Conservation (phyloP, 75 land plant genomes). For the Picea glauca region DNA sequence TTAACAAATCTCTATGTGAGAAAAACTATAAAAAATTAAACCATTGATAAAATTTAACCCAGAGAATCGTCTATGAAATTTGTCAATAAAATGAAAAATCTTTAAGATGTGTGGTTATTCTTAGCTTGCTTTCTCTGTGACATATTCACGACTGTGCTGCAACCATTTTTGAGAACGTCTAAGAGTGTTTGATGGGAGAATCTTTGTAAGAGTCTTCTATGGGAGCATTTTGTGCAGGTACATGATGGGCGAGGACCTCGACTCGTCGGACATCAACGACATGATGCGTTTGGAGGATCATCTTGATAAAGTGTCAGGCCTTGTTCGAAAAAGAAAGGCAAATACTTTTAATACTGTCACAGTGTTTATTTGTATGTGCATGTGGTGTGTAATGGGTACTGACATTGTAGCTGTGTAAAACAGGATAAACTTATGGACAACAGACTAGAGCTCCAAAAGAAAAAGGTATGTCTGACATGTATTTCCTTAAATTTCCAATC, state of each 20-base stretch:
- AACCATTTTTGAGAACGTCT: too few relatives aligned
- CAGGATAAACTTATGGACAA: background rate
- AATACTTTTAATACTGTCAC: background rate
- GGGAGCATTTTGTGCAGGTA: background rate
- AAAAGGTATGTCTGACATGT: background rate
- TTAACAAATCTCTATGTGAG: too few relatives aligned
- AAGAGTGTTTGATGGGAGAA: too few relatives aligned
- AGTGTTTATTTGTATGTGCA: background rate
- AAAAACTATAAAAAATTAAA: too few relatives aligned
- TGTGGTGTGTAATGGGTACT: background rate
- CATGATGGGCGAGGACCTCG: background rate
- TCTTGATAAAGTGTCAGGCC: background rate
- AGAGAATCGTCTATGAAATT: too few relatives aligned
- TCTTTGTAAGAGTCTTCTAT: accelerated
- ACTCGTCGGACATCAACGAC: background rate
- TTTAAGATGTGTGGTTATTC: too few relatives aligned
- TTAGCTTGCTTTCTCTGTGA: too few relatives aligned
- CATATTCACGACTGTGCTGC: too few relatives aligned
- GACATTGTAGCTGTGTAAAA: background rate
- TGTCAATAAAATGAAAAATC: too few relatives aligned
- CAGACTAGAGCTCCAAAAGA: background rate
- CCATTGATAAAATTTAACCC: too few relatives aligned
- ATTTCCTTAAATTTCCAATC: background rate
- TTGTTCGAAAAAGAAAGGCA: constrained; percentile 6
- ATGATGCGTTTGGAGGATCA: background rate